Base-by-base conservation (phyloP, 2,329 filamentous ascomycete genomes). In the Chrysosporium keratinophilum region DNA sequence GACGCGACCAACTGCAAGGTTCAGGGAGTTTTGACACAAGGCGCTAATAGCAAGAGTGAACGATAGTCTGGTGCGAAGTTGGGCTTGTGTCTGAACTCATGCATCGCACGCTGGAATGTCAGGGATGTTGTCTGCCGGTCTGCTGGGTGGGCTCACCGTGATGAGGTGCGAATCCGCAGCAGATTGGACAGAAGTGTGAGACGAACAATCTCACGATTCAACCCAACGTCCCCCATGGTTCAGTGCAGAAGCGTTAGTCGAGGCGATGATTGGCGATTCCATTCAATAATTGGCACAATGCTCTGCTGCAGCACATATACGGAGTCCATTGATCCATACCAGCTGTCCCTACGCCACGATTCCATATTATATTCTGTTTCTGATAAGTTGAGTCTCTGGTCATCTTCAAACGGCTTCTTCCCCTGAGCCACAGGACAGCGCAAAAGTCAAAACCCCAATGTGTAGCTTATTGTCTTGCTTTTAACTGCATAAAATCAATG, bases 1-100 rank as follows among this genome's bases (percentile, higher is more conserved):
- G 50, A n/a, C 50, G 35, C 12, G 31, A 45, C 50, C 39, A 33
- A 34, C 19, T 52, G 41, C 50, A 52, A 52, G 41, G 50, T 52
- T 52, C 50, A 52, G 42, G 31, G 50, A 52, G 31, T 45, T 28
- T 39, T 45, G 31, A 23, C 42, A 37, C 31, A 45, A 44, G 50
- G 41, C 50, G 33, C 50, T 52, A 52, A 6, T 34, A 37, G 35
- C 35, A 37, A n/a, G 11, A 45, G 41, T 45, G 39, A 28, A 28
- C 23, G 23, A 28, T 28, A 28, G 23, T 28, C 23, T 28, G 23
- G 37, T 40, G 37, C 37, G 23, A 40, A 40, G 37, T 14, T 40
- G 37, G 12, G 12, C 15, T 40, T 40, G 12, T 40, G 15, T 14
- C 37, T 50, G 14, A 17, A 20, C 46, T 33, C 34, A 33, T 42